These are phyloP conservation scores for Cutaneotrichosporon sp. DNA, from an alignment of 1,284 basidiomycete genomes.

Conservation along the genomic window DNA sequence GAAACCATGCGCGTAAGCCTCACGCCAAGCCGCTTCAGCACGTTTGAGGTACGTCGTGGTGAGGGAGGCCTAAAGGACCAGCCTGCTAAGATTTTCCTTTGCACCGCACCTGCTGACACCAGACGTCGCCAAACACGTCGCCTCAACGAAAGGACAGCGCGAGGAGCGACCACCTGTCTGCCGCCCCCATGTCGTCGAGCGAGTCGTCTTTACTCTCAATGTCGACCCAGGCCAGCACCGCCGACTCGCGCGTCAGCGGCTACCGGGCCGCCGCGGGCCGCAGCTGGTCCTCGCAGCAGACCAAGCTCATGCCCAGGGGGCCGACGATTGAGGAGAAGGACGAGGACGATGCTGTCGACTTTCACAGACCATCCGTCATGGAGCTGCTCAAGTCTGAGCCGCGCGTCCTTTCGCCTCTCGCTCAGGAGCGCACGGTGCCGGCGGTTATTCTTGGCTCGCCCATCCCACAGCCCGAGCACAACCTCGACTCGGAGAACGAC, in stretches of 20 bases:
- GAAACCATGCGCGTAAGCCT: slow-evolving; percentile 92
- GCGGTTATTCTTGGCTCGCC: slow-evolving; percentile 45
- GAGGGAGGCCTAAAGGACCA: not conserved
- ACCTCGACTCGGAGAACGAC: not conserved
- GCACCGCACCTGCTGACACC: not conserved
- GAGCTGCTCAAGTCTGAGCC: slow-evolving; percentile 16
- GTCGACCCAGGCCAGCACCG: slow-evolving; percentile 16
- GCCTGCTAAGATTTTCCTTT: no score
- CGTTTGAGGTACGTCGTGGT: slow-evolving; percentile 71
- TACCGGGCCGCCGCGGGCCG: slow-evolving; percentile 18
- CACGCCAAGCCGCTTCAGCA: slow-evolving; percentile 85
- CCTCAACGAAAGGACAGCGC: slow-evolving; percentile 3
- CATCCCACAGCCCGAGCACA: not conserved
- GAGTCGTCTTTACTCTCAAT: slow-evolving; percentile 21
- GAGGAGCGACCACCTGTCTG: slow-evolving; percentile 11
- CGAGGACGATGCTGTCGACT: slow-evolving; percentile 25
- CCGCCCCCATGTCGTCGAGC: slow-evolving; percentile 16
- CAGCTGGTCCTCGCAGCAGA: slow-evolving; percentile 14
- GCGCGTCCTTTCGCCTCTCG: not conserved
- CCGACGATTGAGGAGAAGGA: slow-evolving; percentile 43
- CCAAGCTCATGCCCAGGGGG: slow-evolving; percentile 28
- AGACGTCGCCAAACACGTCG: slow-evolving; percentile 15
- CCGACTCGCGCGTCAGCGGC: slow-evolving; percentile 13
- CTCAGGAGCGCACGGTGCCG: slow-evolving; percentile 32
- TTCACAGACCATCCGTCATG: slow-evolving; percentile 7